Evolutionary conservation across 2,329 filamentous ascomycete species (phyloP), one percentile per base, ranked within the genome.

Genomic region (Cadophora sp.): DNA sequence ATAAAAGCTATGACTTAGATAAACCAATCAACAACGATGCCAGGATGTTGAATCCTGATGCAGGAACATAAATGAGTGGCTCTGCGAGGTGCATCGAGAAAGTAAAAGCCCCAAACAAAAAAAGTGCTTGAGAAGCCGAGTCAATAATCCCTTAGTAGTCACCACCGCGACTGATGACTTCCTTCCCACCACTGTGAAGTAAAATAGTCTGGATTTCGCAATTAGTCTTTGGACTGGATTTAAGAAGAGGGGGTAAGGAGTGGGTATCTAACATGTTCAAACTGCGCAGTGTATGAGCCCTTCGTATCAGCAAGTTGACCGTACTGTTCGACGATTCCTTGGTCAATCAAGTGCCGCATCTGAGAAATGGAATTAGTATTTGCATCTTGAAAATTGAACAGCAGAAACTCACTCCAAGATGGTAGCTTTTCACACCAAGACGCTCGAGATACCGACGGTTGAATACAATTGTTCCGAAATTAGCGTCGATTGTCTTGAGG

Each of bases 211-310:
- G 66, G 70, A 64, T 16, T 16, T 9, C 39, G 71, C 53, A 71
- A 61, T 51, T 24, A 66, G 47, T 16, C 30, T 39, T 6, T 5
- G 24, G 20, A 33, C 18, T 6, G 11, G 16, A 27, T 45, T 14
- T 11, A 5, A 5, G 7, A 43, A 16, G 20, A 30, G 20, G n/a
- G 39, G 0, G 6, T 1, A 24, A 7, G 16, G 30, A 41, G 9
- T 1, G 18, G 8, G 20, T 1, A n/a, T 61, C 73, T 70, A 73
- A 82, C 80, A 75, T 84, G 88, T 78, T 90, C 88, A 74, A 86
- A 90, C 71, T 90, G 88, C 11, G 88, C 88, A 5, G 85, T 83
- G 73, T 89, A 89, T 1, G 87, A 89, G 1, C 87, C 87, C 69
- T 83, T 80, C 50, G 85, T 75, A 70, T 90, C 88, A 41, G 82